These are phyloP conservation scores for Microbotryum silenes-acaulis DNA, from an alignment of 1,284 basidiomycete species.

Conservation along the genomic window DNA sequence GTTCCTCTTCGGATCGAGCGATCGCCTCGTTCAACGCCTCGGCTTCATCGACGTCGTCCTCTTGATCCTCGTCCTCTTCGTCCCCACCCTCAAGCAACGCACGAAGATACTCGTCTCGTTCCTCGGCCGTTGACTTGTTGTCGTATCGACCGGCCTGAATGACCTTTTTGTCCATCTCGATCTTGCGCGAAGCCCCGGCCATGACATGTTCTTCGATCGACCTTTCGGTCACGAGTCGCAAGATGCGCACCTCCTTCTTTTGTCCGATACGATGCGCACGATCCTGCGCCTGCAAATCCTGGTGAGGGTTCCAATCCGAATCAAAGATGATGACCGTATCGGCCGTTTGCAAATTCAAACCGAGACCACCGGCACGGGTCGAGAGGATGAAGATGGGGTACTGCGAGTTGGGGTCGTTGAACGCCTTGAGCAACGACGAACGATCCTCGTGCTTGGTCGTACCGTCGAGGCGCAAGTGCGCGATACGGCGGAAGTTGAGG, in stretches of 20 bases:
- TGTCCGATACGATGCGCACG: conserved; percentile 90
- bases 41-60: conserved; percentile 94
- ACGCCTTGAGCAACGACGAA: conserved; percentile 76
- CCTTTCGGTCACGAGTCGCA: conserved; percentile 95
- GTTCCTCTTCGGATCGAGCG: conserved; percentile 75
- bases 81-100: conserved; percentile 60
- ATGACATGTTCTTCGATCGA: conserved; percentile 82
- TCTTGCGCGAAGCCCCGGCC: conserved; percentile 86
- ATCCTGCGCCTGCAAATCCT: conserved; percentile 74
- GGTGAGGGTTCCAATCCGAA: conserved; percentile 67
- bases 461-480: conserved; percentile 92
- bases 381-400: conserved; percentile 93
- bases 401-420: conserved; percentile 85
- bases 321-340: conserved; percentile 97
- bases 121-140: conserved; percentile 95
- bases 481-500: conserved; percentile 79
- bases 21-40: conserved; percentile 86
- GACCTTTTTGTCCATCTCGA: conserved; percentile 94
- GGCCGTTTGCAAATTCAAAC: conserved; percentile 94
- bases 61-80: conserved; percentile 67
- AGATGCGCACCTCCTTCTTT: conserved; percentile 93
- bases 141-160: conserved; percentile 99
- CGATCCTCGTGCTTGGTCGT: conserved; percentile 98
- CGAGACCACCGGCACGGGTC: conserved; percentile 93
- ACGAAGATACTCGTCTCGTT: conserved; percentile 81